These are phyloP conservation scores for Collybia sordida DNA, from an alignment of 768 basidiomycete genomes.

Conservation along the genomic window DNA sequence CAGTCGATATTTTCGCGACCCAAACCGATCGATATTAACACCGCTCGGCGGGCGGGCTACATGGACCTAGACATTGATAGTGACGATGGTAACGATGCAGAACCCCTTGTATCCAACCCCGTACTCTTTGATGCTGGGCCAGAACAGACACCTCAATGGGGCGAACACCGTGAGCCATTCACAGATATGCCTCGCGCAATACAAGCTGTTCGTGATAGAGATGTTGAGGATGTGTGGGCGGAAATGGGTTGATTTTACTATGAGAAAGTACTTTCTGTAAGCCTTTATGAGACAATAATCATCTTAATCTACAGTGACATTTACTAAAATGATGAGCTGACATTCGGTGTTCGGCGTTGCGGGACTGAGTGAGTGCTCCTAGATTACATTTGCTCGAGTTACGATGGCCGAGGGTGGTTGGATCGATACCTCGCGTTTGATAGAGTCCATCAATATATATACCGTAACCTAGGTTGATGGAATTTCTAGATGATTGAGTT, in stretches of 20 bases:
- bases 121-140: slow-evolving; percentile 64
- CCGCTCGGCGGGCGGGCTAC: slow-evolving; percentile 64
- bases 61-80: slow-evolving; percentile 76
- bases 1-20: slow-evolving; percentile 88
- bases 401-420: too few species aligned
- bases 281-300: slow-evolving; percentile 7
- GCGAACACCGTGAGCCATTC: slow-evolving; percentile 29
- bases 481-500: too few species aligned
- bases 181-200: slow-evolving; percentile 63
- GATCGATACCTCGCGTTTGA: too few species aligned
- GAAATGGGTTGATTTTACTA: slow-evolving; percentile 44
- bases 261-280: slow-evolving; percentile 3
- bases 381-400: too few species aligned
- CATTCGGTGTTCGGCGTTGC: too few species aligned
- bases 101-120: slow-evolving; percentile 61
- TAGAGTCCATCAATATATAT: too few species aligned
- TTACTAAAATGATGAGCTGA: too few species aligned
- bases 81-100: slow-evolving; percentile 62
- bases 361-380: too few species aligned
- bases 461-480: too few species aligned
- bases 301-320: neutral
- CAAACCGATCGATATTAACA: slow-evolving; percentile 81
- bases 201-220: slow-evolving; percentile 54
- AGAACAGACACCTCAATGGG: slow-evolving; percentile 24
- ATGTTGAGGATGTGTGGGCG: slow-evolving; percentile 73